Base-by-base conservation (phyloP, 1,284 basidiomycete genomes). In the Quambalaria eucalypti region DNA sequence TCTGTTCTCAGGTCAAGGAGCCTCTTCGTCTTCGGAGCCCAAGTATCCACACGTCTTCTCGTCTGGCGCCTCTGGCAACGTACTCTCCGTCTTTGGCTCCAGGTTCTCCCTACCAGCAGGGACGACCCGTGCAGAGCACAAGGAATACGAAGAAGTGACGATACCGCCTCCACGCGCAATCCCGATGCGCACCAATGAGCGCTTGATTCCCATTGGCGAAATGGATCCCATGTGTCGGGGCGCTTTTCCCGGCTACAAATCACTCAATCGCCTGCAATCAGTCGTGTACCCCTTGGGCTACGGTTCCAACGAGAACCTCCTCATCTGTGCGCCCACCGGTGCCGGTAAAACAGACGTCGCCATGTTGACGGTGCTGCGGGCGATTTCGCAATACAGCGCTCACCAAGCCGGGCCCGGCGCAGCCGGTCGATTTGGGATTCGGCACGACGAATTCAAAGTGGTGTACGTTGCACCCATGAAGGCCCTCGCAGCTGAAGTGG, bases 381-480 rank as follows among this genome's bases (percentile, higher is more conserved):
- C 92, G 21, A 80, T 98, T 51, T 80, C 85, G 54, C 88, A 88
- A 67, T 83, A 89, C 74, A 80, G 83, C 72, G 38, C 23, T 19
- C 36, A 52, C 1, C 73, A 53, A 65, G 71, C 66, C 25, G 62
- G 12, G 42, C 73, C 82, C 54, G 26, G 51, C 51, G 48, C 64
- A 16, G 77, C 76, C 40, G n/a, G n/a, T n/a, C n/a, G n/a, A n/a
- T 68, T 72, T 44, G 61, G 64, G 30, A 69, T 75, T 42, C 55
- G 52, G 42, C 56, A 54, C 26, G 60, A 68, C 49, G 70, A 76
- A 29, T 98, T 97, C 81, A 98, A 99, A 77, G 85, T 99, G 57
- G 90, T 99, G 54, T 99, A 99, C 69, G 95, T 99, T 31, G 95
- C 95, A 8, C 95, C 95, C 0, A 98, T 98, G 91, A 99, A 99